A percentile compares a stretch with the other conserved stretches of the same genome.
These are phyloP conservation scores for Starmerella sp. DNA, from an alignment of 805 yeast genomes.

Conservation along the genomic window DNA sequence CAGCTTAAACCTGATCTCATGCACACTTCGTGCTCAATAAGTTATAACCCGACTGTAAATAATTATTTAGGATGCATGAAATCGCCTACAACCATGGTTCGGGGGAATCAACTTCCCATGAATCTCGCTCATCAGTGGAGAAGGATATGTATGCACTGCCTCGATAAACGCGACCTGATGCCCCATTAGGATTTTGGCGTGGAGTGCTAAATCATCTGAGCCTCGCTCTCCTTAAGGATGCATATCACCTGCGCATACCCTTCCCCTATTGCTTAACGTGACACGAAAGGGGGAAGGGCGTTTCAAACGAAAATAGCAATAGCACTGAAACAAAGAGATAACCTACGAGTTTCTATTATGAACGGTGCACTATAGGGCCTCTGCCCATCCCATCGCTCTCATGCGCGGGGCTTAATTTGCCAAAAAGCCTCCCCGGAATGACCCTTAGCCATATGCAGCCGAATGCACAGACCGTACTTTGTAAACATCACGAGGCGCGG, in stretches of 20 bases:
- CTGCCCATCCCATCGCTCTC: too few species aligned
- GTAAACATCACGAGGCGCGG: slow-evolving; percentile 1
- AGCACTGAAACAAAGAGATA: too few species aligned
- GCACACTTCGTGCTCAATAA: background rate
- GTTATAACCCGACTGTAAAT: background rate
- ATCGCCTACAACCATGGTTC: background rate
- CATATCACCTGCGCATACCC: background rate
- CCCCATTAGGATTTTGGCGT: background rate
- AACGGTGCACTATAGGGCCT: too few species aligned
- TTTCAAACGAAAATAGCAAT: too few species aligned
- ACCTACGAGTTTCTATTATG: too few species aligned
- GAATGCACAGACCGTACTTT: background rate
- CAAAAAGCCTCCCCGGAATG: background rate
- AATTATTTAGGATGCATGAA: background rate
- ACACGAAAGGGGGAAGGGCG: too few species aligned
- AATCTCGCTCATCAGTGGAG: background rate
- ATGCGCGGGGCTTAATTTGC: too few species aligned
- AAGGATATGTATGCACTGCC: background rate
- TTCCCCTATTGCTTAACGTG: background rate
- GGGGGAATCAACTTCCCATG: too few species aligned
- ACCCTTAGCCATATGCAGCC: background rate
- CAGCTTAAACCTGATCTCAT: background rate
- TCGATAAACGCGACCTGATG: background rate
- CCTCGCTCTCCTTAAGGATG: background rate
- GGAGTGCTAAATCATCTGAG: background rate